Conservation (phyloP, 352 stramenopile species). For the Achlya hypogyna region DNA sequence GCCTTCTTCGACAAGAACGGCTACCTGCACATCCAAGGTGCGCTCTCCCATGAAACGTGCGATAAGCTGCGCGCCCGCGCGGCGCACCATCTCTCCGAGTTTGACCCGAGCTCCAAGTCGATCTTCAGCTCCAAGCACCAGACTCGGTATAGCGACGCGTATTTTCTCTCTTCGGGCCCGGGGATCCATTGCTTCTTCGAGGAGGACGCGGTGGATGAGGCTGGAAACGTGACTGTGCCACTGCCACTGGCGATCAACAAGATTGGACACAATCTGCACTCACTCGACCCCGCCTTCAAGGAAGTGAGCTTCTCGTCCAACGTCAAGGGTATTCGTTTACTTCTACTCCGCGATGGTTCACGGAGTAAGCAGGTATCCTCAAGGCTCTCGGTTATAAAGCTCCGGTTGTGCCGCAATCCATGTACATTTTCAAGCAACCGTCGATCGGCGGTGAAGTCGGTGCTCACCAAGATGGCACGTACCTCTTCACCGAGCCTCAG, state of each 20-base stretch:
- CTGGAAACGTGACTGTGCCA: conserved; percentile 32
- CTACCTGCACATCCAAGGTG: conserved; percentile 45
- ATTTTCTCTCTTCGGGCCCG: conserved; percentile 90
- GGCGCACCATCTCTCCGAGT: conserved; percentile 42
- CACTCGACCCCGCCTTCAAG: conserved; percentile 77
- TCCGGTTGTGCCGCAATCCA: conserved; percentile 88
- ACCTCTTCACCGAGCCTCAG: conserved; percentile 93
- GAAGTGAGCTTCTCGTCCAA: conserved; percentile 71
- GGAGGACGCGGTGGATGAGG: conserved; percentile 39
- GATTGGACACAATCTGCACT: conserved; percentile 93
- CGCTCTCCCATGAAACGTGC: conserved; percentile 36
- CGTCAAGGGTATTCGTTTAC: conserved; percentile 56
- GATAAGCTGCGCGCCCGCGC: conserved; percentile 45
- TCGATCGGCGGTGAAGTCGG: conserved; percentile 89
- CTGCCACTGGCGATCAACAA: conserved; percentile 89
- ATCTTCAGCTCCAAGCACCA: conserved; percentile 82
- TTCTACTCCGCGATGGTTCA: too few relatives aligned
- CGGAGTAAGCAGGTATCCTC: conserved; percentile 48
- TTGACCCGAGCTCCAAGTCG: conserved; percentile 50
- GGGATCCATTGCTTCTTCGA: conserved; percentile 94
- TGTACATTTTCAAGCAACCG: conserved; percentile 98
- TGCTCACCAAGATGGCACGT: conserved; percentile 95
- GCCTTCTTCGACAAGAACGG: conserved; percentile 54
- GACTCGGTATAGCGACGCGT: conserved; percentile 80
- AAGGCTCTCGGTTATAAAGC: conserved; percentile 80